phyloP scores from a whole-genome alignment of 805 yeast genomes.

The Saccharomycopsis sp. region DNA sequence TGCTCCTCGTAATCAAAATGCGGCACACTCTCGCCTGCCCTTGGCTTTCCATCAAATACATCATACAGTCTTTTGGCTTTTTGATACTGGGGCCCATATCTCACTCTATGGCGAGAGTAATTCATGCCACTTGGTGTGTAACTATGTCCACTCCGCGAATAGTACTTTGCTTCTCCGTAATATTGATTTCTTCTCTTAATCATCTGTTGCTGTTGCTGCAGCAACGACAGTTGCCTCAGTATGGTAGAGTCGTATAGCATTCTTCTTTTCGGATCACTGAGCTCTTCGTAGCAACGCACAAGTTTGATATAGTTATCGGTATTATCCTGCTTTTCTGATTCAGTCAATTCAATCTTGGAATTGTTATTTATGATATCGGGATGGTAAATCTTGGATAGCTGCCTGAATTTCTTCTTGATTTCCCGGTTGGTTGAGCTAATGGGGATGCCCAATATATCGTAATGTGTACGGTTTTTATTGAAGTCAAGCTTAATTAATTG shows the following conservation, averaged over 20 bases:
- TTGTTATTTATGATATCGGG: constrained; percentile 31
- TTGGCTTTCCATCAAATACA: constrained; percentile 34
- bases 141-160: constrained; percentile 26
- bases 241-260: constrained; percentile 30
- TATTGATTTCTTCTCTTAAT: constrained; percentile 23
- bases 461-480: constrained; percentile 23
- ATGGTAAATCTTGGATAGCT: constrained; percentile 36
- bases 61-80: constrained; percentile 20
- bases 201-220: neutral
- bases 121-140: constrained; percentile 12
- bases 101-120: constrained; percentile 21
- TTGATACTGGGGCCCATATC: constrained; percentile 19
- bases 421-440: constrained; percentile 32
- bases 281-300: constrained; percentile 38
- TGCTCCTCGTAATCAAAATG: constrained; percentile 41
- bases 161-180: constrained; percentile 35
- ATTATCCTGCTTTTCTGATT: constrained; percentile 32
- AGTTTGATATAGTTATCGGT: constrained; percentile 33
- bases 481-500: neutral
- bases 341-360: constrained; percentile 29
- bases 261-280: constrained; percentile 34
- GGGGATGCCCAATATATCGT: constrained; percentile 34
- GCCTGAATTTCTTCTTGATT: constrained; percentile 36
- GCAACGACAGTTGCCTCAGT: neutral
- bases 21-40: constrained; percentile 33